Evolutionary conservation across 164 flowering plant genomes (phyloP).

Genomic region (Vitis amurensis): DNA sequence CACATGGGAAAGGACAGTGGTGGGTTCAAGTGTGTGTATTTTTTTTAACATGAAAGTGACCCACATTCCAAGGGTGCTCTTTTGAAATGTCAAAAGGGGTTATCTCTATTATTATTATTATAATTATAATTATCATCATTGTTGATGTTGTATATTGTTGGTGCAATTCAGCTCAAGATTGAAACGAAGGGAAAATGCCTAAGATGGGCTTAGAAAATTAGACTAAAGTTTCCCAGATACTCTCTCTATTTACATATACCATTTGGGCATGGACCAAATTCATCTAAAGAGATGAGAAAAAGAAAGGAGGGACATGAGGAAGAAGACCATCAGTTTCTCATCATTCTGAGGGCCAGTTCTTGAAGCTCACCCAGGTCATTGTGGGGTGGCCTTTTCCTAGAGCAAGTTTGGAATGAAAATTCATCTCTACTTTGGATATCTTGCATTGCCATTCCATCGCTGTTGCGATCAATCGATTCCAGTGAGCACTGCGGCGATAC

Average conservation of each 20-base stretch:
- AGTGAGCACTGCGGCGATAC: conserved; percentile 63
- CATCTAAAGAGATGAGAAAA: not conserved
- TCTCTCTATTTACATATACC: conserved; percentile 14
- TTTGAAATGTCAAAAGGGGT: no score
- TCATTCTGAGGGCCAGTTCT: conserved; percentile 77
- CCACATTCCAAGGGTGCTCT: no score
- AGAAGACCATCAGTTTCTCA: conserved; percentile 48
- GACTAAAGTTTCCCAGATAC: not conserved
- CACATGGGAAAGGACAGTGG: conserved; percentile 9
- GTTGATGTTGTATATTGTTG: no score
- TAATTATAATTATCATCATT: no score
- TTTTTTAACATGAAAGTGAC: no score
- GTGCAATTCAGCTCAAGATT: not conserved
- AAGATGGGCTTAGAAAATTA: not conserved
- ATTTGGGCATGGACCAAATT: conserved; percentile 1
- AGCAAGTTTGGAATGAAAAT: conserved; percentile 19
- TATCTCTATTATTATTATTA: not conserved
- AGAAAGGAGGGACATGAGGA: no score
- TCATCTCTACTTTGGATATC: conserved; percentile 37
- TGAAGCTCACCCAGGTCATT: conserved; percentile 77
- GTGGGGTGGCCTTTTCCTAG: conserved; percentile 43
- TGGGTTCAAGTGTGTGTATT: not conserved
- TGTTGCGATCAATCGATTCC: conserved; percentile 40
- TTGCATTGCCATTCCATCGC: conserved; percentile 20
- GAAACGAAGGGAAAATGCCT: not conserved